A percentile compares a stretch with the other conserved stretches of the same genome.
phyloP scores from a whole-genome alignment of 1,139 yeast species.

The Ashbya aceris region DNA sequence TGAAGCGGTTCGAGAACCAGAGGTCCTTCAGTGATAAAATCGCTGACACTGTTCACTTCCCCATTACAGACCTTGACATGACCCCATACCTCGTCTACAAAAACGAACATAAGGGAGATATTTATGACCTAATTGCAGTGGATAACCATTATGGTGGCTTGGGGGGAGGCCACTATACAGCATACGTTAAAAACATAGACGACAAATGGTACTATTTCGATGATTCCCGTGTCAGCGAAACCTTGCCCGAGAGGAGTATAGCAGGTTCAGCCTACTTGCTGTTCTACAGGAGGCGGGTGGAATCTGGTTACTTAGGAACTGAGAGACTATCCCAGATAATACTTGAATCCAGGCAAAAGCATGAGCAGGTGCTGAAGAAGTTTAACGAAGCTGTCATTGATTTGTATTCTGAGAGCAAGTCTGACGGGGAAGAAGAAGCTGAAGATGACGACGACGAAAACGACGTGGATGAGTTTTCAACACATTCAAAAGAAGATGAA shows the following conservation, averaged over 20 bases:
- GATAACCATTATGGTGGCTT: conserved; percentile 94
- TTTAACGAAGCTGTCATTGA: conserved; percentile 12
- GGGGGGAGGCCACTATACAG: conserved; percentile 97
- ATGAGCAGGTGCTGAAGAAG: conserved; percentile 16
- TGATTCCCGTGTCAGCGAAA: conserved; percentile 65
- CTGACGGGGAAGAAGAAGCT: conserved; percentile 18
- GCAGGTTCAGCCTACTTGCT: conserved; percentile 80
- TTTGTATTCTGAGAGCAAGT: conserved; percentile 20
- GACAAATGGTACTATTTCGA: conserved; percentile 83
- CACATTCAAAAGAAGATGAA: neutral
- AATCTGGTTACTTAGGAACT: conserved; percentile 22
- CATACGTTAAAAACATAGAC: conserved; percentile 74
- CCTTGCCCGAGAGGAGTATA: conserved; percentile 54
- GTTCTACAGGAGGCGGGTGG: conserved; percentile 58
- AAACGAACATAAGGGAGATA: conserved; percentile 31
- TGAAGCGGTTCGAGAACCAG: conserved; percentile 83
- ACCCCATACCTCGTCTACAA: conserved; percentile 42
- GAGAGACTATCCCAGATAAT: conserved; percentile 28
- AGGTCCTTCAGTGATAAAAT: conserved; percentile 85
- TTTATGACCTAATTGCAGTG: conserved; percentile 85
- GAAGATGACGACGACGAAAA: conserved; percentile 8
- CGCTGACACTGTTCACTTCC: conserved; percentile 76
- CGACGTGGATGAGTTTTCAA: conserved; percentile 7
- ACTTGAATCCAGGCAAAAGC: conserved; percentile 25
- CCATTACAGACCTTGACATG: conserved; percentile 75